Percentiles rank a stretch among this genome's conserved stretches.
phyloP scores from a whole-genome alignment of 1,139 yeast species.

The Geotrichum aggregatum region DNA sequence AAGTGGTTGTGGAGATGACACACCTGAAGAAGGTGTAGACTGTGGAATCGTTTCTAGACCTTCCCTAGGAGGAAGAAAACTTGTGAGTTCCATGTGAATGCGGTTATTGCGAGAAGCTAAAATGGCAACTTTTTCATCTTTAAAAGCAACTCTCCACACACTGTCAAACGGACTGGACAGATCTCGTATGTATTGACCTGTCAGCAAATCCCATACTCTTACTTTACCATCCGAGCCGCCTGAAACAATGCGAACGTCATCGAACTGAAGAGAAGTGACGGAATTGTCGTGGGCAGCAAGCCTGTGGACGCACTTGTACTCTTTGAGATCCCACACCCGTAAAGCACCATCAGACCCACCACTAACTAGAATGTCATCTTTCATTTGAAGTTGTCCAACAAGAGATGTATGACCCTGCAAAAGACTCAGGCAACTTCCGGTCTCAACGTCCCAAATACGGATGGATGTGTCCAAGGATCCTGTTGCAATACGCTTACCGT shows the following conservation, averaged over 20 bases:
- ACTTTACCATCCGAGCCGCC: slow-evolving; percentile 88
- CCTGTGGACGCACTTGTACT: slow-evolving; percentile 82
- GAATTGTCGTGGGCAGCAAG: slow-evolving; percentile 78
- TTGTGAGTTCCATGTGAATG: slow-evolving; percentile 41
- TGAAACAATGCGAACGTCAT: slow-evolving; percentile 81
- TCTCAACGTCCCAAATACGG: slow-evolving; percentile 80
- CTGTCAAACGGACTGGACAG: slow-evolving; percentile 39
- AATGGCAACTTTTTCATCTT: slow-evolving; percentile 42
- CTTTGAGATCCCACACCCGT: slow-evolving; percentile 90
- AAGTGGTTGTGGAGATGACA: slow-evolving; percentile 3
- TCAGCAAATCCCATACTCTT: slow-evolving; percentile 84
- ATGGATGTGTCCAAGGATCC: slow-evolving; percentile 91
- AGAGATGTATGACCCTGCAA: slow-evolving; percentile 70
- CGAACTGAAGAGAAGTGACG: slow-evolving; percentile 80
- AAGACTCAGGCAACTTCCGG: slow-evolving; percentile 73
- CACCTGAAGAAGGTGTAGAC: slow-evolving; percentile 4
- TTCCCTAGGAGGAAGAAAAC: slow-evolving; percentile 33
- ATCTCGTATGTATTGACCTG: slow-evolving; percentile 53
- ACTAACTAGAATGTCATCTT: slow-evolving; percentile 78
- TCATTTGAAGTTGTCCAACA: slow-evolving; percentile 80
- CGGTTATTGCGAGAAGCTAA: slow-evolving; percentile 38
- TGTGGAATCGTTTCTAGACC: slow-evolving; percentile 13
- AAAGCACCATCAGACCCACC: slow-evolving; percentile 91
- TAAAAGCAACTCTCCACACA: slow-evolving; percentile 44
- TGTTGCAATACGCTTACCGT: slow-evolving; percentile 70